These are phyloP conservation scores for Jatropha podagrica DNA, from an alignment of 441 rosid species.

Conservation along the genomic window DNA sequence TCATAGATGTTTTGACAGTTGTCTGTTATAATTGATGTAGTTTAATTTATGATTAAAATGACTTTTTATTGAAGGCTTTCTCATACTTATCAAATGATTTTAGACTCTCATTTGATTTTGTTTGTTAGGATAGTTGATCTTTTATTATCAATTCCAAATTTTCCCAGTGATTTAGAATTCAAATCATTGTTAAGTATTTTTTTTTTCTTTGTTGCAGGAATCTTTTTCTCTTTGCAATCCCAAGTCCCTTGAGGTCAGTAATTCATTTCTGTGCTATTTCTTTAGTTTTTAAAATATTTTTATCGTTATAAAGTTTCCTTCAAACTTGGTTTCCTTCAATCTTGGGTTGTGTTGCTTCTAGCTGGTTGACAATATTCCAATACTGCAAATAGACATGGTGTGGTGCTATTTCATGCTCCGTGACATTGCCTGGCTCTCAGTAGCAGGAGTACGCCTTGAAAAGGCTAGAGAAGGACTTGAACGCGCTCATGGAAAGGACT, in stretches of 20 bases:
- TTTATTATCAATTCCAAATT: not conserved
- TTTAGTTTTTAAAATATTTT: not conserved
- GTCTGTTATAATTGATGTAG: not conserved
- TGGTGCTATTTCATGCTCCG: conserved; percentile 95
- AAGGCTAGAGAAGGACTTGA: conserved; percentile 89
- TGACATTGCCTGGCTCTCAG: conserved; percentile 73
- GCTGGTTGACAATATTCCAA: conserved; percentile 82
- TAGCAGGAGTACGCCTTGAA: conserved; percentile 74
- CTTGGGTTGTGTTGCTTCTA: conserved; percentile 32
- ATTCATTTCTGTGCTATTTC: conserved; percentile 15
- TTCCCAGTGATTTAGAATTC: not conserved
- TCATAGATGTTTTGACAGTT: not conserved
- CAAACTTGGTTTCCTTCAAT: not conserved
- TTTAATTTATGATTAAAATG: not conserved
- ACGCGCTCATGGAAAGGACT: conserved; percentile 83
- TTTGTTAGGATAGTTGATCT: not conserved
- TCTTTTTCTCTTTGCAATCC: conserved; percentile 82
- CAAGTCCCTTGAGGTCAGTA: conserved; percentile 67
- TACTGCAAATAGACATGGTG: conserved; percentile 92
- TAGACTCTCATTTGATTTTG: not conserved
- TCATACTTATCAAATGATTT: conserved; percentile 3
- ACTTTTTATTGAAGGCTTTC: not conserved
- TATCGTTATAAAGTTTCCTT: not conserved
- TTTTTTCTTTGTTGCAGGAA: conserved; percentile 47
- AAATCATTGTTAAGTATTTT: conserved; percentile 14